These are phyloP conservation scores for Saccharomyces jurei DNA, from an alignment of 805 yeast genomes.

Conservation along the genomic window DNA sequence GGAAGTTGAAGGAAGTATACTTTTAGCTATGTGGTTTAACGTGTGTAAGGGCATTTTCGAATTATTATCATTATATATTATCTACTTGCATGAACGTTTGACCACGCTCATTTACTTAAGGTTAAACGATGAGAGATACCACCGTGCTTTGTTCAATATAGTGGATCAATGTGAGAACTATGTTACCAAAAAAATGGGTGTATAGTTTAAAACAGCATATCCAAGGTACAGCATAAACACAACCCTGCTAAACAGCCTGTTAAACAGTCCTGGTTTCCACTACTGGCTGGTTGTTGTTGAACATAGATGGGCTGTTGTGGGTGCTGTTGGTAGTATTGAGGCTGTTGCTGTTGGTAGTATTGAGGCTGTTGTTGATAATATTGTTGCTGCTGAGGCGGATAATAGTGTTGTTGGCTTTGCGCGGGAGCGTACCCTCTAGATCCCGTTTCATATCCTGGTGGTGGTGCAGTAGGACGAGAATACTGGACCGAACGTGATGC, in stretches of 20 bases:
- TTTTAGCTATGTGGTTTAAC: slow-evolving; percentile 12
- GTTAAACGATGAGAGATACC: background rate
- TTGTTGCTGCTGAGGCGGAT: slow-evolving; percentile 4
- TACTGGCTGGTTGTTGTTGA: slow-evolving; percentile 35
- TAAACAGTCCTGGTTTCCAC: slow-evolving; percentile 35
- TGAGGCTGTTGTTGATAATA: slow-evolving; percentile 8
- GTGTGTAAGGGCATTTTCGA: background rate
- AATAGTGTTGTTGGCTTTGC: slow-evolving; percentile 8
- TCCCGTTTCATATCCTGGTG: background rate
- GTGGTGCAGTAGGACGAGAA: background rate
- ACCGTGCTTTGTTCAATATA: background rate
- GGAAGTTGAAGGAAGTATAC: slow-evolving; percentile 49
- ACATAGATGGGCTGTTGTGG: slow-evolving; percentile 42
- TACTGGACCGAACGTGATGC: background rate
- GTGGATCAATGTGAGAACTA: background rate
- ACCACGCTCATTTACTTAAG: background rate
- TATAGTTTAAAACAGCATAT: slow-evolving; percentile 34
- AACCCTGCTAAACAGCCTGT: slow-evolving; percentile 43
- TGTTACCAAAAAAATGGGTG: background rate
- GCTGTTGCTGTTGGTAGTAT: slow-evolving; percentile 21
- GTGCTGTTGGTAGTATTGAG: slow-evolving; percentile 37
- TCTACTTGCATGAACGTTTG: background rate
- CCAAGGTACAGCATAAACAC: slow-evolving; percentile 46
- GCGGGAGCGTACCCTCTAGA: background rate
- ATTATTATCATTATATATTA: background rate